A percentile compares a stretch with the other conserved stretches of the same genome.
These are phyloP conservation scores for Hysterium pulicare DNA, from an alignment of 2,329 filamentous ascomycete species.

Conservation along the genomic window DNA sequence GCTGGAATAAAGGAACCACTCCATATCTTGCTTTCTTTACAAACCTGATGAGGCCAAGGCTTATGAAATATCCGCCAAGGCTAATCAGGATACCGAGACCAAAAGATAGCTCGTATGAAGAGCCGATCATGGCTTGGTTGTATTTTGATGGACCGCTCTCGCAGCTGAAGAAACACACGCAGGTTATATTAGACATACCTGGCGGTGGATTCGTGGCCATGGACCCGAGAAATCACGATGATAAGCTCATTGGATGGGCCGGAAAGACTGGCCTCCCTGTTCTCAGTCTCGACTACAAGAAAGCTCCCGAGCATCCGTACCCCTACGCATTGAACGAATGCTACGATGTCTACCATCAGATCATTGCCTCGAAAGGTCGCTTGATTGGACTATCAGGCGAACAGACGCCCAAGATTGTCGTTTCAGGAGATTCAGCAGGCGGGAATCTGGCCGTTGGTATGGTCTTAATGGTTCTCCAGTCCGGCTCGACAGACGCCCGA, in stretches of 20 bases:
- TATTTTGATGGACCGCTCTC: slow-evolving; percentile 89
- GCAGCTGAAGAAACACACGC: slow-evolving; percentile 70
- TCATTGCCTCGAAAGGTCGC: slow-evolving; percentile 68
- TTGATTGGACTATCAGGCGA: slow-evolving; percentile 72
- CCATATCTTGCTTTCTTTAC: slow-evolving; percentile 77
- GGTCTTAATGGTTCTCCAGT: slow-evolving; percentile 85
- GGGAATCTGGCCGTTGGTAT: slow-evolving; percentile 78
- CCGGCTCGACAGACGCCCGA: slow-evolving; percentile 55
- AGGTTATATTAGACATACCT: slow-evolving; percentile 82
- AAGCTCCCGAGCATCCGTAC: slow-evolving; percentile 80
- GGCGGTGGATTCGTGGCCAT: slow-evolving; percentile 96
- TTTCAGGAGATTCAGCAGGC: slow-evolving; percentile 78
- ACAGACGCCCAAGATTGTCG: slow-evolving; percentile 62
- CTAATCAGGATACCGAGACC: slow-evolving; percentile 83
- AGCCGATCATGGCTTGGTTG: slow-evolving; percentile 81
- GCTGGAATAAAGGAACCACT: slow-evolving; percentile 92
- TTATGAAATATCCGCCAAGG: slow-evolving; percentile 77
- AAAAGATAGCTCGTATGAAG: slow-evolving; percentile 72
- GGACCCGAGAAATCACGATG: slow-evolving; percentile 90
- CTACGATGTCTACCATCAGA: slow-evolving; percentile 76
- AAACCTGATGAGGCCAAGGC: slow-evolving; percentile 68
- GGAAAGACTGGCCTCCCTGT: slow-evolving; percentile 84
- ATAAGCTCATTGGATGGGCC: slow-evolving; percentile 91
- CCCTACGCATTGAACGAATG: slow-evolving; percentile 84
- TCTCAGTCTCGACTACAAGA: slow-evolving; percentile 85